These are phyloP conservation scores for Seiridium unicorne DNA, from an alignment of 2,329 filamentous ascomycete species.

Conservation along the genomic window DNA sequence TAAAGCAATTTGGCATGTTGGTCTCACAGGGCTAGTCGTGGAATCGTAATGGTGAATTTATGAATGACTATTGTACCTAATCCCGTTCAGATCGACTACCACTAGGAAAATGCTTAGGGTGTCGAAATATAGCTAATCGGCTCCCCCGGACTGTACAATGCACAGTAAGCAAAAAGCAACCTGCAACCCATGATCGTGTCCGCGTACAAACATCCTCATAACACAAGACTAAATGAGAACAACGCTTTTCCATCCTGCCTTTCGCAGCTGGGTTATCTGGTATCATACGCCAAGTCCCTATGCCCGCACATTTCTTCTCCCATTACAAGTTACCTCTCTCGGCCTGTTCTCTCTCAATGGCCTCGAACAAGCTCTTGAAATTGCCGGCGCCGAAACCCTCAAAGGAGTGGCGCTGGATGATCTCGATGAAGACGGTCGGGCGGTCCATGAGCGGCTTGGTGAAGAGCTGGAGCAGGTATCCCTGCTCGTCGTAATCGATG, in stretches of 20 bases:
- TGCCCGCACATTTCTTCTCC: neutral
- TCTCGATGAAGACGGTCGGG: constrained; percentile 94
- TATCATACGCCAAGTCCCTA: neutral
- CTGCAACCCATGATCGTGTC: neutral
- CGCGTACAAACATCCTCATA: neutral
- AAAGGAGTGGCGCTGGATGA: constrained; percentile 90
- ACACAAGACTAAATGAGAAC: neutral
- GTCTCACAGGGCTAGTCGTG: neutral
- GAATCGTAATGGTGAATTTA: neutral
- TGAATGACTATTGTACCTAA: neutral
- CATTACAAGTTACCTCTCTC: constrained; percentile 76
- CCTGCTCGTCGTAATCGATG: constrained; percentile 92
- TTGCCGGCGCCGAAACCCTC: constrained; percentile 92
- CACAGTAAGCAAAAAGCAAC: neutral
- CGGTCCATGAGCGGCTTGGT: constrained; percentile 91
- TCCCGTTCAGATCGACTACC: neutral
- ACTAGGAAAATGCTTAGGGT: no score
- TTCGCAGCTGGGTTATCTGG: neutral
- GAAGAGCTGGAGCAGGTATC: constrained; percentile 77
- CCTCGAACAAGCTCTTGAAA: constrained; percentile 93
- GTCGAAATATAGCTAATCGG: no score
- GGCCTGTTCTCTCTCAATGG: constrained; percentile 90
- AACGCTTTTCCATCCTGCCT: neutral
- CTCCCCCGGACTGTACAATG: neutral
- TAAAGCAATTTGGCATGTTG: neutral